Percentiles rank a stretch among this genome's conserved stretches.
Conservation (phyloP, 345 rosid species). For the Citrus glauca region DNA sequence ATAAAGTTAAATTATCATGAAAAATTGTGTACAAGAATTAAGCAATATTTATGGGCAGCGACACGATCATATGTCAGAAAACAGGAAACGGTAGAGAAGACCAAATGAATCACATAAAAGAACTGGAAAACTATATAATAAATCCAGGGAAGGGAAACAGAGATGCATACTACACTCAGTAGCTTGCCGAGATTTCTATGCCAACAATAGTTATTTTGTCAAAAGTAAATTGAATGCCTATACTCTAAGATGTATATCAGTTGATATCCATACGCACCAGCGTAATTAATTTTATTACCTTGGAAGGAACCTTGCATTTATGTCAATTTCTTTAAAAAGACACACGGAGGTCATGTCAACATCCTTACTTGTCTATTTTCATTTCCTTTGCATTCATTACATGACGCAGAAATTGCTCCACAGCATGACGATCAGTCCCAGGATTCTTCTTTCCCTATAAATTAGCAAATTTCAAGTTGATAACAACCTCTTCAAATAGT, state of each 20-base stretch:
- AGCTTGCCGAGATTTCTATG: not conserved
- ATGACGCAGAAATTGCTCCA: constrained; percentile 52
- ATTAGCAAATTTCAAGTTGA: constrained; percentile 4
- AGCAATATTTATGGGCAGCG: not conserved
- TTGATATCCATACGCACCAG: not conserved
- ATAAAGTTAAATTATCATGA: not conserved
- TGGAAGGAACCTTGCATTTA: not conserved
- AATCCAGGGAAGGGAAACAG: not conserved
- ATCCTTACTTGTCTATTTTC: constrained; percentile 80
- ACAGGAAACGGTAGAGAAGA: not conserved
- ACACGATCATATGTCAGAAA: not conserved
- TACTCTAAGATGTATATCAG: not conserved
- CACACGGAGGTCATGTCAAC: not conserved
- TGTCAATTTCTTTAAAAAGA: not conserved
- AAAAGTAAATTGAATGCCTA: not conserved
- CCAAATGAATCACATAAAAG: not conserved
- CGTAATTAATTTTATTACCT: not conserved
- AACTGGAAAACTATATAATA: not conserved
- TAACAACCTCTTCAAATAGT: not conserved
- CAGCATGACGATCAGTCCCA: constrained; percentile 62
- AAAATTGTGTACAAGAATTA: not conserved
- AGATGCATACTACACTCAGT: not conserved
- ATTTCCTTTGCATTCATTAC: constrained; percentile 71
- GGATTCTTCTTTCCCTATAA: constrained; percentile 95
- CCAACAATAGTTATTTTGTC: not conserved